phyloP scores from a whole-genome alignment of 805 yeast genomes.

The Starmerella tilneyi region DNA sequence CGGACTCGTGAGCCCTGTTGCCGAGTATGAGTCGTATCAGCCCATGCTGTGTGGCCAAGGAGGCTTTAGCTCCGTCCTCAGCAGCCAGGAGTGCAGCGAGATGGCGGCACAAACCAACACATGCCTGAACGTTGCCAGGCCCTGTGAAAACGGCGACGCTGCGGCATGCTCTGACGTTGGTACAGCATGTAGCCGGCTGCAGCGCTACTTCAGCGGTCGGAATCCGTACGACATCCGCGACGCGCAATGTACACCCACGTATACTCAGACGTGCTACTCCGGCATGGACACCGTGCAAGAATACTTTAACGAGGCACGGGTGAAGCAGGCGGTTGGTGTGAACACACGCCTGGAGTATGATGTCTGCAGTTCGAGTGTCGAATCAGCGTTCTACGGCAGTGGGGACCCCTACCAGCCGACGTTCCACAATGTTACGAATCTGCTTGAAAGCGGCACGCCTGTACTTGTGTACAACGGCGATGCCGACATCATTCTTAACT shows the following conservation, averaged over 20 bases:
- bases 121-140: conserved; percentile 13
- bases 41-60: conserved; percentile 94
- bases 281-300: conserved; percentile 43
- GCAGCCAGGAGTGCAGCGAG: conserved; percentile 13
- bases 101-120: conserved; percentile 10
- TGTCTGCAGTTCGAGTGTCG: conserved; percentile 66
- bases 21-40: conserved; percentile 67
- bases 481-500: conserved; percentile 90
- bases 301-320: conserved; percentile 45
- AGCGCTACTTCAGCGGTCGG: conserved; percentile 33
- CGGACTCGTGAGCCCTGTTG: conserved; percentile 78
- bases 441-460: conserved; percentile 63
- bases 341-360: conserved; percentile 41
- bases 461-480: conserved; percentile 90
- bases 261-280: conserved; percentile 44
- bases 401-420: conserved; percentile 84
- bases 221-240: conserved; percentile 59
- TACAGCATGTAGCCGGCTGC: conserved; percentile 14
- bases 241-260: conserved; percentile 51
- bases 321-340: conserved; percentile 50
- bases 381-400: conserved; percentile 42
- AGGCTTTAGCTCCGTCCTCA: conserved; percentile 41
- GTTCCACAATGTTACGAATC: conserved; percentile 55
- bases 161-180: conserved; percentile 13
- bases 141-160: conserved; percentile 16